A percentile compares a stretch with the other conserved stretches of the same genome.
These are phyloP conservation scores for Nicotiana noctiflora DNA, from an alignment of 257 asterid genomes.

Conservation along the genomic window DNA sequence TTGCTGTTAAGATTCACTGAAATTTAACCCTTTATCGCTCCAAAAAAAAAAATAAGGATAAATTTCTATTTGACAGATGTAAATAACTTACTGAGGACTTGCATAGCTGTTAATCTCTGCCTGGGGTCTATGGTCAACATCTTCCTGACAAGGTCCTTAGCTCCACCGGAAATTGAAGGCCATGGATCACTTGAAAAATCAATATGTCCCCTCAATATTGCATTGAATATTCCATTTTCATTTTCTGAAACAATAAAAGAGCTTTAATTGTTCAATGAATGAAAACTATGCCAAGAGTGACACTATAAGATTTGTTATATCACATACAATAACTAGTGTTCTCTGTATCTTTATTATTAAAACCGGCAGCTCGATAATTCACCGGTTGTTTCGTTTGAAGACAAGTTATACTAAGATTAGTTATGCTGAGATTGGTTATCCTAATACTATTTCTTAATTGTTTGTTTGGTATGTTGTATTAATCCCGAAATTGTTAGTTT, in stretches of 20 bases:
- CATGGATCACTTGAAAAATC: conserved; percentile 89
- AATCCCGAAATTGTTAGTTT: too few relatives aligned
- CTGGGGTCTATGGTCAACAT: conserved; percentile 69
- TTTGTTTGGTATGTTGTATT: too few relatives aligned
- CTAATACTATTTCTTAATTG: too few relatives aligned
- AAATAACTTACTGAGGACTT: conserved; percentile 64
- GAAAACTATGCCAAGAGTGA: not conserved
- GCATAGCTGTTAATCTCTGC: conserved; percentile 70
- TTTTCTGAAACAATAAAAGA: conserved; percentile 32
- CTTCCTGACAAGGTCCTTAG: conserved; percentile 79
- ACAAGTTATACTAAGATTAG: too few relatives aligned
- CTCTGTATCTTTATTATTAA: not conserved
- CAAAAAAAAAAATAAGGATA: too few relatives aligned
- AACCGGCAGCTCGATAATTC: not conserved
- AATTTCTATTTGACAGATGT: too few relatives aligned
- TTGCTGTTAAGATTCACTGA: too few relatives aligned
- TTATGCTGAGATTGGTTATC: too few relatives aligned
- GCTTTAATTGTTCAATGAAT: not conserved
- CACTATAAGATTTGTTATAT: not conserved
- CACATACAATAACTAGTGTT: not conserved
- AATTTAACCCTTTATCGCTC: too few relatives aligned
- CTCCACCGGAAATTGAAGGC: conserved; percentile 80
- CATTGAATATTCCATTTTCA: conserved; percentile 81
- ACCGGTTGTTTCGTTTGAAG: too few relatives aligned
- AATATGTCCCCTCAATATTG: conserved; percentile 61